Conservation (phyloP, 2,329 filamentous ascomycete genomes). For the Aspergillus intermedius region DNA sequence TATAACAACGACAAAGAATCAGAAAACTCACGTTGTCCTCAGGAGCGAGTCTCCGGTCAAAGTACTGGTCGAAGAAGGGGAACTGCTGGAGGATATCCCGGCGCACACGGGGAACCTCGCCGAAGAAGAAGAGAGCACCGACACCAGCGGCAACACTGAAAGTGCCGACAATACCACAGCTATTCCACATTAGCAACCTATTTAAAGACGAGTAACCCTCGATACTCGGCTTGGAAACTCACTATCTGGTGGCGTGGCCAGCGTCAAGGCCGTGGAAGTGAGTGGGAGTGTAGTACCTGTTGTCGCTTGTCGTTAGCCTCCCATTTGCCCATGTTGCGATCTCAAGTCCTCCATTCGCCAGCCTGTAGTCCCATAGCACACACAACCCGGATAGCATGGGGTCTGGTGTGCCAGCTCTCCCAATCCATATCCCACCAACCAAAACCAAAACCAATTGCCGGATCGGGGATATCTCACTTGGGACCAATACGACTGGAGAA, state of each 20-base stretch:
- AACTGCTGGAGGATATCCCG: constrained; percentile 57
- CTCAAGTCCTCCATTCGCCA: constrained; percentile 1
- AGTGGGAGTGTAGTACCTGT: constrained; percentile 45
- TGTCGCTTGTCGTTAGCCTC: neutral
- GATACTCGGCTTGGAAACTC: constrained; percentile 23
- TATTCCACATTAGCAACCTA: neutral
- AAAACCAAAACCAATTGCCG: neutral
- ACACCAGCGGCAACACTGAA: constrained; percentile 54
- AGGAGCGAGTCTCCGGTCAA: constrained; percentile 51
- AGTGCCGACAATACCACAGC: constrained; percentile 42
- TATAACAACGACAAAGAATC: neutral
- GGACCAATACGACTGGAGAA: constrained; percentile 51
- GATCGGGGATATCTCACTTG: constrained; percentile 40
- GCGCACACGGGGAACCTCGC: constrained; percentile 56
- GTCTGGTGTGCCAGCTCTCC: neutral
- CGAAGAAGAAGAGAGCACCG: constrained; percentile 59
- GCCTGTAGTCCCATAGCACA: constrained; percentile 12
- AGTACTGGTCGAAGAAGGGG: constrained; percentile 53
- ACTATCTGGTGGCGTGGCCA: constrained; percentile 39
- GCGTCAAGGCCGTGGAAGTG: constrained; percentile 47
- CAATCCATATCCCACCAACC: neutral
- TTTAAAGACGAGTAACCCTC: too few relatives aligned
- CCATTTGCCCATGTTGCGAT: neutral
- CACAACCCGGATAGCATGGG: too few relatives aligned
- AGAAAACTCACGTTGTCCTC: constrained; percentile 52